Conservation (phyloP, 2,329 filamentous ascomycete species). For the Penicillium sp. region DNA sequence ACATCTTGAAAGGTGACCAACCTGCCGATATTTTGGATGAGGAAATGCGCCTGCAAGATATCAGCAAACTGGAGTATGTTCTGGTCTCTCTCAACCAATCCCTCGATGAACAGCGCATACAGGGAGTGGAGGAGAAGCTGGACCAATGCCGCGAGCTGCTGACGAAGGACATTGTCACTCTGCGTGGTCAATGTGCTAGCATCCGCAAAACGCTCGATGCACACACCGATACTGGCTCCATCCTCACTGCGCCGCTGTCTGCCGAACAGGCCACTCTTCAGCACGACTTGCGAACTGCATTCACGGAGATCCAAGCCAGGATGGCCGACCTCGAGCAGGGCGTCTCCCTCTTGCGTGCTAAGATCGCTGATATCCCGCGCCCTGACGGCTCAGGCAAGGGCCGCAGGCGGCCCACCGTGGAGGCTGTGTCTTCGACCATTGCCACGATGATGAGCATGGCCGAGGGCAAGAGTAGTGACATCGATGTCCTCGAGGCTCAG, state of each 20-base stretch:
- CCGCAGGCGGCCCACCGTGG: slow-evolving; percentile 69
- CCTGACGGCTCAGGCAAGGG: slow-evolving; percentile 45
- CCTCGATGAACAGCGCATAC: slow-evolving; percentile 64
- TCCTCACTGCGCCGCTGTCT: slow-evolving; percentile 68
- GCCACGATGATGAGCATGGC: slow-evolving; percentile 88
- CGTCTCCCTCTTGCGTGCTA: slow-evolving; percentile 72
- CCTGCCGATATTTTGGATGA: slow-evolving; percentile 65
- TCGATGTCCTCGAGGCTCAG: slow-evolving; percentile 84
- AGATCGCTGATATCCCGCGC: slow-evolving; percentile 57
- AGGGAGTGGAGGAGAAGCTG: slow-evolving; percentile 64
- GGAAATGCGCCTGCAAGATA: slow-evolving; percentile 71
- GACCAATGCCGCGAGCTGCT: slow-evolving; percentile 62
- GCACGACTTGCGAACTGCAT: slow-evolving; percentile 72
- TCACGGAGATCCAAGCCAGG: slow-evolving; percentile 66
- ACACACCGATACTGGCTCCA: slow-evolving; percentile 64
- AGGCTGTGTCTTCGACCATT: slow-evolving; percentile 87
- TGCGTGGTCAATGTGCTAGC: slow-evolving; percentile 72
- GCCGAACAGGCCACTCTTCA: slow-evolving; percentile 81
- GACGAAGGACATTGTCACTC: slow-evolving; percentile 62
- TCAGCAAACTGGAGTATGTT: slow-evolving; percentile 62
- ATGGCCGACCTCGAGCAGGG: slow-evolving; percentile 76
- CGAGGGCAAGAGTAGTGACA: slow-evolving; percentile 83
- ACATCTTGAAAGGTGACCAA: slow-evolving; percentile 45
- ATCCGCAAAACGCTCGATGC: slow-evolving; percentile 70
- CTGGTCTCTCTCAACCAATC: slow-evolving; percentile 62